Evolutionary conservation across 345 rosid species (phyloP).

Genomic region (Acer campestre): DNA sequence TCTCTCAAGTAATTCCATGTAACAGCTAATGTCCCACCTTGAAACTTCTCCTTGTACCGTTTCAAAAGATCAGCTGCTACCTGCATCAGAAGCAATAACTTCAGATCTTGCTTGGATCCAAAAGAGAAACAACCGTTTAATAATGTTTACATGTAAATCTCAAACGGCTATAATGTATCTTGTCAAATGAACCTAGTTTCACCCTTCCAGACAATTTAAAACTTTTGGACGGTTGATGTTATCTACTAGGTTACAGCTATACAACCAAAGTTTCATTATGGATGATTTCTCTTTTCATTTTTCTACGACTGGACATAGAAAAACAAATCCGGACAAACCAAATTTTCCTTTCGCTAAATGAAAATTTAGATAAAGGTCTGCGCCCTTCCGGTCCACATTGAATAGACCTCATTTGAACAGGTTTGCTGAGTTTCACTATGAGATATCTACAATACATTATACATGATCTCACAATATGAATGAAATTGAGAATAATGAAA

Average conservation of each 20-base stretch:
- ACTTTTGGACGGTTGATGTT: background rate
- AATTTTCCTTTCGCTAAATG: background rate
- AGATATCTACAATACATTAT: background rate
- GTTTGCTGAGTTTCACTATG: background rate
- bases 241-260: background rate
- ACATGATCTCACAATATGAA: background rate
- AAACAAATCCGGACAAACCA: background rate
- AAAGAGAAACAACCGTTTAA: background rate
- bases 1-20: conserved; percentile 97
- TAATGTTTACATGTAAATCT: background rate
- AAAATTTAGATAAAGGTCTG: background rate
- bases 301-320: background rate
- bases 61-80: conserved; percentile 92
- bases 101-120: conserved; percentile 16
- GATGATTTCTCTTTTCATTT: background rate
- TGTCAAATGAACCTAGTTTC: background rate
- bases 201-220: background rate
- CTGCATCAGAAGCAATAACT: conserved; percentile 40
- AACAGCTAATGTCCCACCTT: conserved; percentile 86
- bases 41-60: conserved; percentile 87
- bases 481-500: background rate
- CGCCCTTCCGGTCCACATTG: background rate
- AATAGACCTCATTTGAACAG: background rate
- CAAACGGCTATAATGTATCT: background rate
- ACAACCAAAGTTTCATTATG: background rate